Evolutionary conservation across 805 yeast genomes (phyloP), one percentile per base, ranked within the genome.

Genomic region (Starmerella bombicola): DNA sequence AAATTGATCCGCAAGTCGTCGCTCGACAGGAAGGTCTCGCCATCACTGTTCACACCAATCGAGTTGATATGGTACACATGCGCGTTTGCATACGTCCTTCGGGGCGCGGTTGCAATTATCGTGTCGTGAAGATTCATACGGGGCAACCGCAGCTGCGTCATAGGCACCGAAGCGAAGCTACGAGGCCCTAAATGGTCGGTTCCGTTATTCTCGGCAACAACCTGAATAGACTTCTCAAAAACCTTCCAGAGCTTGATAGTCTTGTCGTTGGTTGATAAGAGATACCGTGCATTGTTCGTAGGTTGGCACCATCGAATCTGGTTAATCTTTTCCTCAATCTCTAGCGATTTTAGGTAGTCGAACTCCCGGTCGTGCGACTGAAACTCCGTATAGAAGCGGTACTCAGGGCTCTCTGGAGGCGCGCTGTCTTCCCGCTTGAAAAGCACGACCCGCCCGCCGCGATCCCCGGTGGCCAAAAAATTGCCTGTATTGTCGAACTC

Each of bases 311-410:
- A 91, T 63, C 85, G 84, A 60, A 93, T 88, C 65, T 91, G 88
- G 66, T 91, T 91, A 63, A 91, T 93, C 62, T 88, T 88, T 65
- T 91, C 99, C 64, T 91, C 98, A 57, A 91, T 93, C 63, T 93
- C 98, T 50, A 91, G 68, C 19, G 94, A 80, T 65, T 93, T 91
- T 50, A 91, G 70, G 64, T 91, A 91, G 64, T 91, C 99, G 57
- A 91, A 91, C 62, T 91, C 98, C 8, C 97, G 96, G 63, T 91
- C 99, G 64, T 91, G 99, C 58, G 85, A 74, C 67, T 91, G 99
- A 63, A 91, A 91, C 61, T 91, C 99, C 17, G 97, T 91, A 57
- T 82, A 79, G 64, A 91, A 91, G 56, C 84, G 76, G 65, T 91
- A 93, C 62, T 93, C 98, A 26, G 53, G 46, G 15, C 37, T 36